Percentiles rank a stretch among this genome's conserved stretches.
These are phyloP conservation scores for Zoysia matrella DNA, from an alignment of 202 grass and related monocot species.

Conservation along the genomic window DNA sequence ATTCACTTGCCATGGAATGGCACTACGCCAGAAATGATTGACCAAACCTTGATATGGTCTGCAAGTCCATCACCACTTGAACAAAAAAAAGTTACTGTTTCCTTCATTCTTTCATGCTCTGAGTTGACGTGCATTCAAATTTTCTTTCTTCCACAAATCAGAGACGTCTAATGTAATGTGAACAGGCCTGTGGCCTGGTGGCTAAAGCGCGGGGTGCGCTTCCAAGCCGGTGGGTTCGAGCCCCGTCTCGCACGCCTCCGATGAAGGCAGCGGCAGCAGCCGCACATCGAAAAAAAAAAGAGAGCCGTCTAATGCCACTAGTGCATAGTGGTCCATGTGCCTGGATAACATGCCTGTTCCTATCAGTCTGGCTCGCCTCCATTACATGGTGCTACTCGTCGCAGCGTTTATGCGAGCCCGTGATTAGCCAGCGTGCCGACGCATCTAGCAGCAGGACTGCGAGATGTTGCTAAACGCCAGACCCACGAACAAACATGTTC, in stretches of 20 bases:
- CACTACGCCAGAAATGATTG: conserved; percentile 34
- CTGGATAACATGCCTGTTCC: not conserved
- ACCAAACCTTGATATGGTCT: conserved; percentile 18
- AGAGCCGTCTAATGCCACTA: not conserved
- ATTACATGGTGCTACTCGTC: not conserved
- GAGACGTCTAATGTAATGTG: too few relatives aligned
- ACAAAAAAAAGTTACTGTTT: not conserved
- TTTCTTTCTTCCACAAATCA: too few relatives aligned
- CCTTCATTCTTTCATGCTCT: not conserved
- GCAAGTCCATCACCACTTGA: conserved; percentile 34
- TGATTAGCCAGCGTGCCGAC: not conserved
- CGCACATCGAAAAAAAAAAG: too few relatives aligned
- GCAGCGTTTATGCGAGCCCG: not conserved
- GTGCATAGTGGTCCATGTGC: not conserved
- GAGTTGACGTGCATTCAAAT: not conserved
- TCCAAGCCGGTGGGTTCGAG: too few relatives aligned
- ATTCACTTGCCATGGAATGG: not conserved
- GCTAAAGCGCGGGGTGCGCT: too few relatives aligned
- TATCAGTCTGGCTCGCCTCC: conserved; percentile 38
- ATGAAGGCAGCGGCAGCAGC: too few relatives aligned
- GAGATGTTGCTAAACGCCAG: conserved; percentile 30
- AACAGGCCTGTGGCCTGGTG: too few relatives aligned
- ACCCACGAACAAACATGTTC: conserved; percentile 31
- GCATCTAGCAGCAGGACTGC: conserved; percentile 14
- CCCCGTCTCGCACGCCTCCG: too few relatives aligned